Base-by-base conservation (phyloP, 106 monocot genomes). In the Triglochin maritima region DNA sequence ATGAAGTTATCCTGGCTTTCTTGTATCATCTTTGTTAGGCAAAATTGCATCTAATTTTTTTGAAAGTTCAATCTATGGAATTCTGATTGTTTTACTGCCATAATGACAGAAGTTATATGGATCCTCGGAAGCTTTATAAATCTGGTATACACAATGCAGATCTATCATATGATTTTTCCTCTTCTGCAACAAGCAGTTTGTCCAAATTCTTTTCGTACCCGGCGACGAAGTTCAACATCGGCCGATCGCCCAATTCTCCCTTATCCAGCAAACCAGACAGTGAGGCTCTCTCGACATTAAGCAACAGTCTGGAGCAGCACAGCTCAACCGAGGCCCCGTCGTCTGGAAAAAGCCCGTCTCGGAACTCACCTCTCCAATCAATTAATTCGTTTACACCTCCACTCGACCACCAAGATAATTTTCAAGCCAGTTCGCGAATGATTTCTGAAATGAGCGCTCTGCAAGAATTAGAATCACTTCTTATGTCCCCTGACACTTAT, bases 401-500 rank as follows among this genome's bases (percentile, higher is more conserved):
- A 7, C 76, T 68, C 43, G 43, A 50, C 10, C 5, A 67, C 68
- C 54, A 56, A 60, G 76, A 72, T 17, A 47, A 29, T 49, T 42
- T 60, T 56, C 77, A 61, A 63, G 62, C 49, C 49, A 46, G 29
- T 62, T 63, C 78, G 0, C 62, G 69, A 8, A 77, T 72, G 44
- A 66, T 64, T 29, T 29, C 29, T 71, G 85, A 85, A 75, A 76
- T 76, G 57, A 53, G 83, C 60, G 78, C 80, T 12, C 60, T 94
- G 17, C 86, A 79, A 63, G 76, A 89, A 75, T 64, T 94, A 53
- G 86, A 86, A 73, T 86, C 76, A 7, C 83, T 87, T 59, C 84
- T 89, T 7, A 87, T 89, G 94, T 80, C 82, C 3, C 85, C 94
- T 50, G 94, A 87, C 46, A 50, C 59, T 12, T 70, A 76, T 13